phyloP scores from a whole-genome alignment of 768 basidiomycete genomes.

The Guyanaporus albipodus region DNA sequence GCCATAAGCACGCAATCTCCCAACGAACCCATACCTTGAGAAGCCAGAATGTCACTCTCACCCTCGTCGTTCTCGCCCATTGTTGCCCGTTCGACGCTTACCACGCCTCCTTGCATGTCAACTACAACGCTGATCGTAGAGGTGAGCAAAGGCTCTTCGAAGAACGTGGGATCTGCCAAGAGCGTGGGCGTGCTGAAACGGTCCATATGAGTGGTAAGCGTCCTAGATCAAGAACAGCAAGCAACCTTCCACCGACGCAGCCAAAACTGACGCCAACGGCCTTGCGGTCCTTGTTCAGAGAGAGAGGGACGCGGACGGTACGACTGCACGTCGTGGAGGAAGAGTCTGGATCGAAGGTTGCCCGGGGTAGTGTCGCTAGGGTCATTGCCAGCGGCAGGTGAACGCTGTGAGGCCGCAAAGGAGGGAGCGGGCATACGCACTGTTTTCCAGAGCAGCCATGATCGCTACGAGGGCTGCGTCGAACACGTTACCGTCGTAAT shows the following conservation, averaged over 20 bases:
- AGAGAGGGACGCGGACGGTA: slow-evolving; percentile 41
- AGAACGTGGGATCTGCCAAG: slow-evolving; percentile 81
- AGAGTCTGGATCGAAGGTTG: slow-evolving; percentile 65
- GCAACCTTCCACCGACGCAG: slow-evolving; percentile 22
- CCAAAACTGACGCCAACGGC: slow-evolving; percentile 25
- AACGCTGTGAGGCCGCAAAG: slow-evolving; percentile 36
- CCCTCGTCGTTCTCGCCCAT: slow-evolving; percentile 19
- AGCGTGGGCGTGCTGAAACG: slow-evolving; percentile 41
- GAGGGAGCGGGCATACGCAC: slow-evolving; percentile 43
- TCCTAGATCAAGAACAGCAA: background rate
- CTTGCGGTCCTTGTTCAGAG: slow-evolving; percentile 30
- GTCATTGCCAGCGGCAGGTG: background rate
- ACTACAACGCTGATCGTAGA: slow-evolving; percentile 64
- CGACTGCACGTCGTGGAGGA: slow-evolving; percentile 61
- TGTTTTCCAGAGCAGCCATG: slow-evolving; percentile 80
- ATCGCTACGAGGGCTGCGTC: slow-evolving; percentile 88
- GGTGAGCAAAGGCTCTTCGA: slow-evolving; percentile 84
- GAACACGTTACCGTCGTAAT: slow-evolving; percentile 94
- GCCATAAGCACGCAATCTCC: slow-evolving; percentile 19
- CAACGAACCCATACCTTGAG: slow-evolving; percentile 5
- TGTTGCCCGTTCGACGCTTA: slow-evolving; percentile 22
- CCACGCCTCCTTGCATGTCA: slow-evolving; percentile 33
- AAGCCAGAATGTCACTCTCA: slow-evolving; percentile 4
- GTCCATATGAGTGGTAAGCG: background rate
- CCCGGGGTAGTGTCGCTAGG: slow-evolving; percentile 66